Base-by-base conservation (phyloP, 345 rosid genomes). In the Populus simonii region DNA sequence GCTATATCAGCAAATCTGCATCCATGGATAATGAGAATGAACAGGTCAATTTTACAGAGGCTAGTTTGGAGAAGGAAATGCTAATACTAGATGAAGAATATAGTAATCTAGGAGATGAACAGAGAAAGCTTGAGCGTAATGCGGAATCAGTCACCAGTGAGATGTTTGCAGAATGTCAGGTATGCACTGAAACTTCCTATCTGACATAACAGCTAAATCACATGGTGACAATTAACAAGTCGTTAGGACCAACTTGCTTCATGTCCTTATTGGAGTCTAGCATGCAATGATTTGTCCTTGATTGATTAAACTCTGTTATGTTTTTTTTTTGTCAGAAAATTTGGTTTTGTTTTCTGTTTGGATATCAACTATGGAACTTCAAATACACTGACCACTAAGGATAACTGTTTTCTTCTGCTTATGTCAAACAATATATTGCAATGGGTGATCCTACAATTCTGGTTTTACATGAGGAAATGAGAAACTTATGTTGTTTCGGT, bases 141-240 rank as follows among this genome's bases (percentile, higher is more conserved):
- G 98, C 97, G 0, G 99, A 96, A 88, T 93, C 97, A 77, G 95
- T 92, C 63, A 96, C 88, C 85, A 85, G 90, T 76, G 99, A 96
- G 89, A 96, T 96, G 97, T 93, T 93, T 81, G 85, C 93, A 41
- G 98, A 93, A 79, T 92, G 97, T 76, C 99, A 96, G 97, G 98
- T 92, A 66, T 73, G 83, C 66, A 53, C 79, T 66, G 8, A 76
- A 59, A 22, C 76, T 73, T 72, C 45, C 22, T 1, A 23, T 7
- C 8, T n/a, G 35, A 66, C 8, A 20, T 35, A 12, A 25, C 33
- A 51, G 23, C 18, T 36, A 27, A 68, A 18, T 79, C 51, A 13
- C 6, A 39, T 61, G 22, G 6, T 45, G 55, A 31, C 16, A 33
- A 49, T 29, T 74, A 18, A 66, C 35, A 43, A 47, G 36, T 63